Percentiles rank a stretch among this genome's conserved stretches.
Conservation (phyloP, 2,329 filamentous ascomycete genomes). For the Peltaster fructicola region DNA sequence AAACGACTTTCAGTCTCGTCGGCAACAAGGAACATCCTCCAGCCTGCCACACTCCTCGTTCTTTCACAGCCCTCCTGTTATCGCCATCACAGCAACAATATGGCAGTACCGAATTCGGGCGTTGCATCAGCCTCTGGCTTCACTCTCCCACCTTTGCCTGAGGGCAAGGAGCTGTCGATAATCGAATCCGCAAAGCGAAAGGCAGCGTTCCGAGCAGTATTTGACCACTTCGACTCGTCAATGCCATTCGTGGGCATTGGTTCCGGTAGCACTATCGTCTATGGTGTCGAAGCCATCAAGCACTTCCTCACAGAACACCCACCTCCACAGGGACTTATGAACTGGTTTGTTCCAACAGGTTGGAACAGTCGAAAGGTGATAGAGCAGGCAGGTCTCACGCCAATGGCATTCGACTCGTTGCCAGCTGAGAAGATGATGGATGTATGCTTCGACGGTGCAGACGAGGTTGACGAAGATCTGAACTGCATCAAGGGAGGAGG, state of each 20-base stretch:
- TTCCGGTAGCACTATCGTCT: conserved; percentile 65
- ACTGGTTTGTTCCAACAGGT: conserved; percentile 83
- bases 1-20: too few relatives aligned
- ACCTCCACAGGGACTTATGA: conserved; percentile 35
- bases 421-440: conserved; percentile 51
- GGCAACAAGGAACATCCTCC: too few relatives aligned
- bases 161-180: too few relatives aligned
- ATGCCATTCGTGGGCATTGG: conserved; percentile 60
- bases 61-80: too few relatives aligned
- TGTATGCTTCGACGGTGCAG: conserved; percentile 87
- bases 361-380: conserved; percentile 83
- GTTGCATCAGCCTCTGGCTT: too few relatives aligned
- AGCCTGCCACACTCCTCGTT: too few relatives aligned
- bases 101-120: too few relatives aligned
- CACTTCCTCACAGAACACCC: conserved; percentile 31
- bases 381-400: conserved; percentile 54
- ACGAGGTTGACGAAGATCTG: conserved; percentile 85
- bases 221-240: conserved; percentile 47
- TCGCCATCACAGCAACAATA: too few relatives aligned
- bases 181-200: conserved; percentile 59
- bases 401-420: conserved; percentile 62
- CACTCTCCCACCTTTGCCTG: too few relatives aligned
- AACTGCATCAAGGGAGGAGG: conserved; percentile 98
- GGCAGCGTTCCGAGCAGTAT: conserved; percentile 56
- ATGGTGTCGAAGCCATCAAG: conserved; percentile 66